Evolutionary conservation across 805 yeast species (phyloP), one percentile per base, ranked within the genome.

Genomic region (Grigorovia humatica): DNA sequence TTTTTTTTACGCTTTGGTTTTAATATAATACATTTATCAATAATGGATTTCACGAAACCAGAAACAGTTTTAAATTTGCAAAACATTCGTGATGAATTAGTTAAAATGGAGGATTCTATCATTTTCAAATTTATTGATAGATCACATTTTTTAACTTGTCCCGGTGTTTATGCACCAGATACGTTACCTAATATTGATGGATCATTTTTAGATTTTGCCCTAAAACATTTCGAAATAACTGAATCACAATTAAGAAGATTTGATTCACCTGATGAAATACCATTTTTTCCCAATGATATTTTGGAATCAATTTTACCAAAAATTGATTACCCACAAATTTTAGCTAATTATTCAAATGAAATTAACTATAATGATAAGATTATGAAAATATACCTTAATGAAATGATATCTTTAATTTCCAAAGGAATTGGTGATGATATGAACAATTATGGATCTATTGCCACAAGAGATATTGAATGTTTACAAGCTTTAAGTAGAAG

Each of bases 31-130:
- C 38, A 44, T 12, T 9, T 5, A 18, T 18, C 18, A 43, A 54
- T 43, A 18, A 88, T 90, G 96, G 95, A 90, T 70, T 90, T 89
- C 67, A 77, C 78, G 66, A 80, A 82, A 58, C 93, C 96, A 17
- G 85, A 83, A 48, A 79, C 95, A 0, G 96, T 88, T 7, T 75
- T 93, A 48, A 79, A 88, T 61, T 73, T 93, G 53, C 74, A 73
- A 59, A 89, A 93, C 69, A 93, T 93, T 61, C 81, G 99, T 55
- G 82, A 79, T 54, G 85, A 88, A 17, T 74, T 93, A 47, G 83
- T 90, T 43, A 80, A 96, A 51, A 88, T 93, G 96, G 99, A 93
- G 65, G 98, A 93, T 68, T 86, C 97, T 7, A 89, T 93, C 59
- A 85, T 93, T 55, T 93, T 90, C 74, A 86, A 84, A 52, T 78